A percentile compares a stretch with the other conserved stretches of the same genome.
Conservation (phyloP, 805 yeast genomes). For the Teunomyces atbi region DNA sequence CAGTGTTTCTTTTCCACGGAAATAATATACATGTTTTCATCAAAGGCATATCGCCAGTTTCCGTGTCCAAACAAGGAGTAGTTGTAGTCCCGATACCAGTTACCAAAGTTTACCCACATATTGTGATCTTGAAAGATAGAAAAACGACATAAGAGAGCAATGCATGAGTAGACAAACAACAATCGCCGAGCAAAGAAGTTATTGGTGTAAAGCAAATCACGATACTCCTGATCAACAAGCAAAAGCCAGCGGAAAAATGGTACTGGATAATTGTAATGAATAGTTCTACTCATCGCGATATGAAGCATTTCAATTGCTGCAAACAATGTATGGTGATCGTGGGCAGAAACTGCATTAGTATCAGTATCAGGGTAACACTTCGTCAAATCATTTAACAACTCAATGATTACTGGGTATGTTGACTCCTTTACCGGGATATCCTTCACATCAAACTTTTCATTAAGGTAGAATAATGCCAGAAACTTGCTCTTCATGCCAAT, state of each 20-base stretch:
- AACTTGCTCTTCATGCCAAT: background rate
- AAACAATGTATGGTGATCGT: constrained; percentile 3
- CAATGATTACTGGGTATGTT: constrained; percentile 8
- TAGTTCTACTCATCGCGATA: constrained; percentile 11
- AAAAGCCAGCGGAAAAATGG: constrained; percentile 32
- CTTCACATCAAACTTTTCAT: background rate
- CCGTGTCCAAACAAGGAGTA: constrained; percentile 6
- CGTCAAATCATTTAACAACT: constrained; percentile 5
- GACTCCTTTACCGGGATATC: constrained; percentile 1
- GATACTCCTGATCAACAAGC: constrained; percentile 14
- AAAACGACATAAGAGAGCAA: constrained; percentile 21
- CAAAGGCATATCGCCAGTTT: constrained; percentile 14
- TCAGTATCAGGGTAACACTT: background rate
- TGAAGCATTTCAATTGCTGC: constrained; percentile 13
- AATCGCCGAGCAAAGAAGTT: constrained; percentile 26
- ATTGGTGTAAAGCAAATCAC: constrained; percentile 17
- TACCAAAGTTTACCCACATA: constrained; percentile 28
- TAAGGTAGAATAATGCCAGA: constrained; percentile 1
- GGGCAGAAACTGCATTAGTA: background rate
- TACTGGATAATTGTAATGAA: constrained; percentile 23
- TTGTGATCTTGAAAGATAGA: constrained; percentile 19
- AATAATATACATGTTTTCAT: constrained; percentile 10
- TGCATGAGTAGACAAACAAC: constrained; percentile 19
- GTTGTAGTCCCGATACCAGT: constrained; percentile 18
- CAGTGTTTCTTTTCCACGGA: background rate